Evolutionary conservation across 306 rosid species (phyloP), one percentile per base, ranked within the genome.

Genomic region (Morella rubra): DNA sequence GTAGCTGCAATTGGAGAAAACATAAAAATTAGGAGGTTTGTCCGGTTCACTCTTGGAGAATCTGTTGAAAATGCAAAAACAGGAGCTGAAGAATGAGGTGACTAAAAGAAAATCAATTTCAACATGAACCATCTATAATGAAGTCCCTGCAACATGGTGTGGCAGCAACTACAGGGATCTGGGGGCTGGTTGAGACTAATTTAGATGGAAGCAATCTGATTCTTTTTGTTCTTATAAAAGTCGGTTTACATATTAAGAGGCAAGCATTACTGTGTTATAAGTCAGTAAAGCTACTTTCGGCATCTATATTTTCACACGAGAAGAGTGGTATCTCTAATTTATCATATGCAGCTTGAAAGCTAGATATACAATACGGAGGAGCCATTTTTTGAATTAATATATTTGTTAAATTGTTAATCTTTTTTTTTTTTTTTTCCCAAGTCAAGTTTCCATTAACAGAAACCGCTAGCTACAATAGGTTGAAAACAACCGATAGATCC

Each of bases 1-100:
- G 91, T 96, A n/a, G 99, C 98, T 51, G 88, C 98, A 19, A 89
- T 96, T n/a, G 99, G 99, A 42, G 98, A 96, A 85, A 96, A 96
- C 84, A 93, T 96, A 59, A 92, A 91, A 80, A 96, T 96, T 18
- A 81, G 99, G 44, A 90, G 99, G 75, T 92, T 96, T 73, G 85
- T 88, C 69, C 81, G 93, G 51, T 96, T 92, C 86, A 96, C 97
- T 4, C 91, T 93, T 0, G 99, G 99, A 56, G 97, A 92, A 78
- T 81, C 86, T 2, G 72, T 80, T 47, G 88, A 88, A 53, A 78
- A 75, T 41, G 87, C 84, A 6, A 71, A 82, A 10, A 16, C 74
- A 49, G 32, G 66, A 65, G 14, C 82, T 15, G 77, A 87, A 74
- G 85, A 85, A 69, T 84, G 82, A 76, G 73, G 44, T 72, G 45